Conservation (phyloP, 2,329 filamentous ascomycete species). For the Purpureocillium lavendulum region DNA sequence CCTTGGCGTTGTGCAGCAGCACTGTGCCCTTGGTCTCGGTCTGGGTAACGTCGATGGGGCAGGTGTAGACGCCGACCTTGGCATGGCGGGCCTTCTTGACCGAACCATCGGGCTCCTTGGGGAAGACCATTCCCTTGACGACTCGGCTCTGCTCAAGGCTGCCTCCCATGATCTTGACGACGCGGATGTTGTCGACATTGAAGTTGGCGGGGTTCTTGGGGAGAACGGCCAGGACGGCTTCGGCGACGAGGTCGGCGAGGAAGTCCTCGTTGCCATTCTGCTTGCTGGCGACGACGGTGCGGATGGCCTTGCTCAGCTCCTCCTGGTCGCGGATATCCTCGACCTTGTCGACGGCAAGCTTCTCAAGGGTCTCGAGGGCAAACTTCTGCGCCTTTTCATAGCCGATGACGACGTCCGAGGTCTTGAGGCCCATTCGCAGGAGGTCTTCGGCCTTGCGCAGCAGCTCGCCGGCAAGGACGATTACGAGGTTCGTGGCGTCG, state of each 20-base stretch:
- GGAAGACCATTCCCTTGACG: constrained; percentile 97
- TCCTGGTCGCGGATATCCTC: constrained; percentile 70
- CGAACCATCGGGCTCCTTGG: constrained; percentile 84
- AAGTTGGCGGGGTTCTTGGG: constrained; percentile 95
- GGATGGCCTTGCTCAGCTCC: constrained; percentile 89
- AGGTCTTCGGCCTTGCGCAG: constrained; percentile 96
- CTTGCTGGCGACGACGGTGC: constrained; percentile 93
- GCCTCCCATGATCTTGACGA: constrained; percentile 99
- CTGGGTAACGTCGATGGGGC: constrained; percentile 88
- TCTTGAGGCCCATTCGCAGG: constrained; percentile 93
- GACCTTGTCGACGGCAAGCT: constrained; percentile 85
- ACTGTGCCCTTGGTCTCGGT: constrained; percentile 99
- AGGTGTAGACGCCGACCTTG: constrained; percentile 95
- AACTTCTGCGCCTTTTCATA: constrained; percentile 93
- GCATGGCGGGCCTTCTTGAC: constrained; percentile 88
- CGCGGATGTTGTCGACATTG: constrained; percentile 97
- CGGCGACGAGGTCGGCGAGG: constrained; percentile 78
- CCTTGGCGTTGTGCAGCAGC: constrained; percentile 90
- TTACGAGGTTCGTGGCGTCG: constrained; percentile 95
- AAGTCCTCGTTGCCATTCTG: constrained; percentile 90
- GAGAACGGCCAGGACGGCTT: constrained; percentile 76
- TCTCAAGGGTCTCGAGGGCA: constrained; percentile 76
- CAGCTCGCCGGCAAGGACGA: constrained; percentile 89
- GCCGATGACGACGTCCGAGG: constrained; percentile 91
- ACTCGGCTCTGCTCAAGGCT: constrained; percentile 90